These are phyloP conservation scores for Metarhizium humberi DNA, from an alignment of 2,329 filamentous ascomycete species.

Conservation along the genomic window DNA sequence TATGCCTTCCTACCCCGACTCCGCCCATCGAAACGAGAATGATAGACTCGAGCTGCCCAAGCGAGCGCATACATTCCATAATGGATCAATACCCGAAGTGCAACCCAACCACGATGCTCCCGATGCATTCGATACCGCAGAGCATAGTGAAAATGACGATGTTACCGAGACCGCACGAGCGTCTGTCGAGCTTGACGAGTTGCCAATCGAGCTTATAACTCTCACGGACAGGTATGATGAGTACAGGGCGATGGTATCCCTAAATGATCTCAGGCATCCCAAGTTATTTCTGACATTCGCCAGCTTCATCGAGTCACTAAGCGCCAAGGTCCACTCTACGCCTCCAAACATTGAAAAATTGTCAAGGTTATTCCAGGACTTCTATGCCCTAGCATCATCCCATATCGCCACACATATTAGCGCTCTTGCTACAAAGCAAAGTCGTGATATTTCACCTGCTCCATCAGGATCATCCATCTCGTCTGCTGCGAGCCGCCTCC, in stretches of 20 bases:
- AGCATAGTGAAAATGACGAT: constrained; percentile 34
- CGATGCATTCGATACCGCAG: constrained; percentile 41
- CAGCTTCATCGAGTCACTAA: constrained; percentile 86
- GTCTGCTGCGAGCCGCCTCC: constrained; percentile 46
- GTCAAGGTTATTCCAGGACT: constrained; percentile 85
- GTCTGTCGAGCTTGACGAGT: constrained; percentile 71
- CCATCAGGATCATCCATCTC: constrained; percentile 45
- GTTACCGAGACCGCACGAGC: constrained; percentile 36
- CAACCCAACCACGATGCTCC: constrained; percentile 18
- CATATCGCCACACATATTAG: constrained; percentile 85
- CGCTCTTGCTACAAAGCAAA: constrained; percentile 64
- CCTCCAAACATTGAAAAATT: constrained; percentile 78
- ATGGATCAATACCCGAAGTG: constrained; percentile 18
- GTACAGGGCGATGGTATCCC: not conserved
- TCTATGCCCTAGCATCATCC: constrained; percentile 71
- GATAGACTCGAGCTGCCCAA: constrained; percentile 27
- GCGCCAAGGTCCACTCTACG: constrained; percentile 74
- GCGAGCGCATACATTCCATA: constrained; percentile 38
- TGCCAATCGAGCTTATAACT: constrained; percentile 89
- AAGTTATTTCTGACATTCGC: not conserved
- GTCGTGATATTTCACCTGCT: constrained; percentile 53
- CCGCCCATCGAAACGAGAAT: constrained; percentile 17
- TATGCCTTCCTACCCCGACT: constrained; percentile 19
- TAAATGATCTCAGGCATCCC: not conserved
- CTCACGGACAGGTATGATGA: constrained; percentile 67